phyloP scores from a whole-genome alignment of 192 early-diverging fungal species.

The Helicostylum pulchrum region DNA sequence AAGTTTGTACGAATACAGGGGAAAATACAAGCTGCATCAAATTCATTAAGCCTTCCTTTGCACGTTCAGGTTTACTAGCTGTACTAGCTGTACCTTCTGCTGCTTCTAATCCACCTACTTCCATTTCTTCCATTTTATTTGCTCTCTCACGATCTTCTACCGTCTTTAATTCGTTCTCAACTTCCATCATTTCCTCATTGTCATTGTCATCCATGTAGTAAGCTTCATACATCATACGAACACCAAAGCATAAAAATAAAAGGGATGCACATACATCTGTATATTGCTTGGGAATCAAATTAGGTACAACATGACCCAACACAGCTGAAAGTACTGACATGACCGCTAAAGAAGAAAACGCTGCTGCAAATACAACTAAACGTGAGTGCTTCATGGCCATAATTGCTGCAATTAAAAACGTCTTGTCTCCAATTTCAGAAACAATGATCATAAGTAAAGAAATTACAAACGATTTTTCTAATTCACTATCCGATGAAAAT shows the following conservation, averaged over 20 bases:
- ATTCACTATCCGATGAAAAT: background rate
- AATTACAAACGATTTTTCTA: conserved; percentile 46
- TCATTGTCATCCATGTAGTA: conserved; percentile 86
- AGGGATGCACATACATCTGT: conserved; percentile 80
- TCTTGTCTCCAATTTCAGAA: conserved; percentile 99
- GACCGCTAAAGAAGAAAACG: conserved; percentile 80
- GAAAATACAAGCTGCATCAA: conserved; percentile 78
- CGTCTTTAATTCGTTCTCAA: conserved; percentile 83
- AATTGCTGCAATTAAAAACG: conserved; percentile 96
- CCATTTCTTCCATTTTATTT: conserved; percentile 52
- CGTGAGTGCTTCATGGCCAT: conserved; percentile 98
- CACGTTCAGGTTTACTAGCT: background rate
- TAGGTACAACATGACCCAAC: conserved; percentile 87
- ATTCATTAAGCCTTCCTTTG: conserved; percentile 60
- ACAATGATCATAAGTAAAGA: conserved; percentile 89
- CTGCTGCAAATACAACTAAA: conserved; percentile 84
- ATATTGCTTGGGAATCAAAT: conserved; percentile 81
- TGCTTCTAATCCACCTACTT: conserved; percentile 50
- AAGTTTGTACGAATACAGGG: conserved; percentile 93
- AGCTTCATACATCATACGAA: conserved; percentile 84
- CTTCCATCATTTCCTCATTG: conserved; percentile 88
- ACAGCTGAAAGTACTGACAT: conserved; percentile 97
- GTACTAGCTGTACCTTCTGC: conserved; percentile 8
- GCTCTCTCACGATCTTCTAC: conserved; percentile 59
- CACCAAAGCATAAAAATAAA: conserved; percentile 92